phyloP scores from a whole-genome alignment of 2,329 filamentous ascomycete species.

The Erysiphe neolycopersici region DNA sequence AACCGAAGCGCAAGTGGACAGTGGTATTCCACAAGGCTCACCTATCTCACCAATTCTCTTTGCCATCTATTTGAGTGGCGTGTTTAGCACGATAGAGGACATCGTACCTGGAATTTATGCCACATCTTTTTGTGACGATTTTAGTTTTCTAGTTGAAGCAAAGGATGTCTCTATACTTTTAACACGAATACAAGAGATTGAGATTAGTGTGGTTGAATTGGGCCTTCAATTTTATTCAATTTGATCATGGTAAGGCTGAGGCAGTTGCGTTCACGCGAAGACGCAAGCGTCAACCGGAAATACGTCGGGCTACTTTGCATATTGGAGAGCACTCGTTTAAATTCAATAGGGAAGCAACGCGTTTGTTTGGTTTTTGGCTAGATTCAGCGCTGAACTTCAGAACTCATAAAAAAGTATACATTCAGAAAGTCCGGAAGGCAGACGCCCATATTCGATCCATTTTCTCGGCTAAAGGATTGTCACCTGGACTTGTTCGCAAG shows the following conservation, averaged over 20 bases:
- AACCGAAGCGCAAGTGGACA: background rate
- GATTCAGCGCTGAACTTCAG: background rate
- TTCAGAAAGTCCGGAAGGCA: background rate
- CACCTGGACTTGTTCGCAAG: no score
- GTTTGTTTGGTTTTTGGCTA: background rate
- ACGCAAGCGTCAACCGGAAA: background rate
- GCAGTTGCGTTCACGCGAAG: background rate
- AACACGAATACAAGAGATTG: background rate
- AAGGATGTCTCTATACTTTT: background rate
- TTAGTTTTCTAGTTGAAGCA: background rate
- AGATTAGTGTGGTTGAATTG: background rate
- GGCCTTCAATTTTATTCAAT: background rate
- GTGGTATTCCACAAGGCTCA: no score
- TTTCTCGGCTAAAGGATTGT: no score
- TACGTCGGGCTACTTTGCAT: background rate
- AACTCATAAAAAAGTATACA: background rate
- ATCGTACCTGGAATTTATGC: background rate
- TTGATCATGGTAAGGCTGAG: background rate
- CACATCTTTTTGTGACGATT: background rate
- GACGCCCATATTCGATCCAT: background rate
- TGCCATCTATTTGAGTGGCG: no score
- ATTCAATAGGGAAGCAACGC: background rate
- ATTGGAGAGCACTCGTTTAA: background rate
- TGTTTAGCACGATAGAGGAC: no score
- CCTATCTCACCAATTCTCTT: no score